Percentiles rank a stretch among this genome's conserved stretches.
These are phyloP conservation scores for Verticillium alfalfae DNA, from an alignment of 2,329 filamentous ascomycete species.

Conservation along the genomic window DNA sequence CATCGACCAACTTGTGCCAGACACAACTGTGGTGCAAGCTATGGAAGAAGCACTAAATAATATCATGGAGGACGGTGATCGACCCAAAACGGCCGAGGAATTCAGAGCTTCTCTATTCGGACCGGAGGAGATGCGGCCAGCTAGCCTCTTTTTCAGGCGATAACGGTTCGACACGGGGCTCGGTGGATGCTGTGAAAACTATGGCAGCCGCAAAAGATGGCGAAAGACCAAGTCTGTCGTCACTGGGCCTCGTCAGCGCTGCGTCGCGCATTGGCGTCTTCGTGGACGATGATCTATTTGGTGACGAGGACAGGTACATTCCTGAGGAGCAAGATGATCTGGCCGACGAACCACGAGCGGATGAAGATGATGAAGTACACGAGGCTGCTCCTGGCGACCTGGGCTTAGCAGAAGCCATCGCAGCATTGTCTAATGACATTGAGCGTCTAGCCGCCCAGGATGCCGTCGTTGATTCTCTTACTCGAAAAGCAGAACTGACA, in stretches of 20 bases:
- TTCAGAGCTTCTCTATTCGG: conserved; percentile 63
- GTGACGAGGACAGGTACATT: conserved; percentile 77
- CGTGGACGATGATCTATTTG: conserved; percentile 86
- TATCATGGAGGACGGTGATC: conserved; percentile 74
- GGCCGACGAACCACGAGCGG: conserved; percentile 48
- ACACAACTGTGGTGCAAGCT: conserved; percentile 79
- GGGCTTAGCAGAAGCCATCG: conserved; percentile 87
- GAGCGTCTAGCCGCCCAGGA: conserved; percentile 85
- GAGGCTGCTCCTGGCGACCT: conserved; percentile 93
- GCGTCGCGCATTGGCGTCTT: conserved; percentile 89
- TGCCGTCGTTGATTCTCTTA: conserved; percentile 84
- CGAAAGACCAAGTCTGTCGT: conserved; percentile 81
- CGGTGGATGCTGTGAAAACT: conserved; percentile 46
- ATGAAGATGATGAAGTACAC: conserved; percentile 76
- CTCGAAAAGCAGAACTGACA: conserved; percentile 89
- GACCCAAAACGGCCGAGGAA: conserved; percentile 57
- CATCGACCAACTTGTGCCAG: conserved; percentile 53
- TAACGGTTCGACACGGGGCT: conserved; percentile 56
- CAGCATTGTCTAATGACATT: conserved; percentile 81
- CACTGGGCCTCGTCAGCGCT: conserved; percentile 82
- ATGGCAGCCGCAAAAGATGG: conserved; percentile 32
- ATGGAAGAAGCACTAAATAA: conserved; percentile 90
- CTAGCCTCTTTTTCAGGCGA: conserved; percentile 49
- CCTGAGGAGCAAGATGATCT: conserved; percentile 80
- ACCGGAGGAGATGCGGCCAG: conserved; percentile 38